A percentile compares a stretch with the other conserved stretches of the same genome.
These are phyloP conservation scores for Hypomontagnella monticulosa DNA, from an alignment of 495 filamentous ascomycete species.

Conservation along the genomic window DNA sequence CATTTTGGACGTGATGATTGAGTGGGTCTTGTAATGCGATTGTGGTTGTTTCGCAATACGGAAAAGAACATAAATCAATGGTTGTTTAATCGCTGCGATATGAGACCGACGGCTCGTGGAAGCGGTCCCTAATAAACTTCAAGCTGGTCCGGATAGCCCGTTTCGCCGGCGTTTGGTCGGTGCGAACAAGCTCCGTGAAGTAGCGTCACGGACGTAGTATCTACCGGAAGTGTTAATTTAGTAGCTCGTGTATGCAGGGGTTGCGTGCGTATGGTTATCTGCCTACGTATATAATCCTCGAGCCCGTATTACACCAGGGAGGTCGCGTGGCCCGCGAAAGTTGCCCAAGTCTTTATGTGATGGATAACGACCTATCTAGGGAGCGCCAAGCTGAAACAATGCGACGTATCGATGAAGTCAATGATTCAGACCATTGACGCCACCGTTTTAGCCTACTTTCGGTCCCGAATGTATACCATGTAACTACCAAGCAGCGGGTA, in stretches of 20 bases:
- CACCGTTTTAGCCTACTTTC: background rate
- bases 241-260: no score
- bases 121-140: background rate
- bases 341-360: background rate
- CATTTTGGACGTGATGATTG: conserved; percentile 20
- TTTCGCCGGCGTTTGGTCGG: no score
- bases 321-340: background rate
- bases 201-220: background rate
- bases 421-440: background rate
- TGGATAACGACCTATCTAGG: background rate
- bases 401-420: conserved; percentile 8
- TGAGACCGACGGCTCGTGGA: conserved; percentile 3
- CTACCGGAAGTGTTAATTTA: no score
- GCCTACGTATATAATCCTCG: conserved; percentile 14
- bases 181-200: background rate
- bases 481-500: background rate
- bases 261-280: background rate
- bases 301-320: background rate
- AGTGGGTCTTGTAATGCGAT: no score
- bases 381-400: conserved; percentile 1
- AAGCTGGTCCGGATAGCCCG: background rate
- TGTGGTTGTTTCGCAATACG: background rate
- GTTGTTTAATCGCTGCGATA: background rate
- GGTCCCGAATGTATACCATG: background rate
- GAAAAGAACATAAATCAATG: no score